Percentiles rank a stretch among this genome's conserved stretches.
Evolutionary conservation across 805 yeast species (phyloP).

Genomic region (Metschnikowia koreensis): DNA sequence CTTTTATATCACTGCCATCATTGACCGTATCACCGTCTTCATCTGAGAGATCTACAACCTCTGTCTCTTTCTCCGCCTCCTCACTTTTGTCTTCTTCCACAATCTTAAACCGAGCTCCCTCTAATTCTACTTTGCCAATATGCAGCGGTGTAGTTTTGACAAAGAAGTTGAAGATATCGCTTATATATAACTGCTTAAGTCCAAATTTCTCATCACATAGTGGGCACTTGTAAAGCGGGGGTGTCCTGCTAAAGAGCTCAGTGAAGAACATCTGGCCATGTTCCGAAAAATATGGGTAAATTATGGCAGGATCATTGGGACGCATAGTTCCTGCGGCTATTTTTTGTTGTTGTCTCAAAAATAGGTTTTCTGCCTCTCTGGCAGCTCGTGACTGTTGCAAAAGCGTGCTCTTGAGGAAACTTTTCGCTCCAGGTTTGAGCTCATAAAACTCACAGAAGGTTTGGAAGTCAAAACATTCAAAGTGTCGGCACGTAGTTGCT

Average conservation of each 20-base stretch:
- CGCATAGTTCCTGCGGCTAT: slow-evolving; percentile 12
- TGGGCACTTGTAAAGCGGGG: slow-evolving; percentile 40
- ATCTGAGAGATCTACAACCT: slow-evolving; percentile 32
- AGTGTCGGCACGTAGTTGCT: slow-evolving; percentile 36
- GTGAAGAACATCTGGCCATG: slow-evolving; percentile 21
- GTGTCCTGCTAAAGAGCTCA: slow-evolving; percentile 15
- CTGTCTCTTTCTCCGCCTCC: slow-evolving; percentile 14
- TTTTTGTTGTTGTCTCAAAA: slow-evolving; percentile 14
- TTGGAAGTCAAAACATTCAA: slow-evolving; percentile 45
- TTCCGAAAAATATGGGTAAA: slow-evolving; percentile 18
- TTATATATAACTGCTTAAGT: slow-evolving; percentile 33
- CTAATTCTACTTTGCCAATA: slow-evolving; percentile 36
- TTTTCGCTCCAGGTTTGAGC: slow-evolving; percentile 28
- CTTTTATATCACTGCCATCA: not conserved
- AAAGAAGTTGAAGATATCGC: slow-evolving; percentile 41
- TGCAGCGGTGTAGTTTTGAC: slow-evolving; percentile 38
- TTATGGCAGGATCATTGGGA: slow-evolving; percentile 11
- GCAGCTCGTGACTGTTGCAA: slow-evolving; percentile 26
- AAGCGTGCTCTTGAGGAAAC: slow-evolving; percentile 25
- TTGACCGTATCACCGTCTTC: slow-evolving; percentile 24
- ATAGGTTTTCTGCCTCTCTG: slow-evolving; percentile 14
- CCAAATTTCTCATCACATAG: slow-evolving; percentile 37
- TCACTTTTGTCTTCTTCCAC: slow-evolving; percentile 26
- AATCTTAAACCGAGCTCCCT: slow-evolving; percentile 32
- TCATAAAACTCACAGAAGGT: slow-evolving; percentile 40